phyloP scores from a whole-genome alignment of 129 eudicot genomes.

The Flaveria ramosissima region DNA sequence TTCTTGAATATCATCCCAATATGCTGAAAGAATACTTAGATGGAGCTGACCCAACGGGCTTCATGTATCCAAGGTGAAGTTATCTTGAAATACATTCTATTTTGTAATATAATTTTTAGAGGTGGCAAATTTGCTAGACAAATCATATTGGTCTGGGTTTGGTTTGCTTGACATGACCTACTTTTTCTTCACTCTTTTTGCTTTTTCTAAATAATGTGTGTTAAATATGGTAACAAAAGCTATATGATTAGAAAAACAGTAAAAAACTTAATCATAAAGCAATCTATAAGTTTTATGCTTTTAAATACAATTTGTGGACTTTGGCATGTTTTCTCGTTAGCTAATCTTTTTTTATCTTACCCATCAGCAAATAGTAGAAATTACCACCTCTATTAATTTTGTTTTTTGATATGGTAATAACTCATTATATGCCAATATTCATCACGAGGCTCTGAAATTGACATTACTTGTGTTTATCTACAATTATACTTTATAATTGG shows the following conservation, averaged over 20 bases:
- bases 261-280: not conserved
- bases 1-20: conserved; percentile 94
- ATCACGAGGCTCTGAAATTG: not conserved
- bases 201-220: not conserved
- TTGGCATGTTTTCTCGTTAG: not conserved
- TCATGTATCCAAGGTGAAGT: conserved; percentile 94
- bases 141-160: too few relatives aligned
- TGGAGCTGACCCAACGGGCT: conserved; percentile 88
- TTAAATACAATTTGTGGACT: not conserved
- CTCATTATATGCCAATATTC: not conserved
- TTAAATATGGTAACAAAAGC: not conserved
- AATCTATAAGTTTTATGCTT: not conserved
- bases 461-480: not conserved
- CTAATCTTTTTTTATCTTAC: not conserved
- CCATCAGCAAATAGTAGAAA: not conserved
- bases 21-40: conserved; percentile 89
- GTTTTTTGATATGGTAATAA: not conserved
- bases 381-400: not conserved
- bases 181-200: not conserved
- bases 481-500: not conserved
- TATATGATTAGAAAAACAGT: not conserved
- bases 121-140: not conserved
- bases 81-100: not conserved
- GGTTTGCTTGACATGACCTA: not conserved
- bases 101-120: not conserved